A percentile compares a stretch with the other conserved stretches of the same genome.
These are phyloP conservation scores for Aureobasidium sp. DNA, from an alignment of 2,329 filamentous ascomycete genomes.

Conservation along the genomic window DNA sequence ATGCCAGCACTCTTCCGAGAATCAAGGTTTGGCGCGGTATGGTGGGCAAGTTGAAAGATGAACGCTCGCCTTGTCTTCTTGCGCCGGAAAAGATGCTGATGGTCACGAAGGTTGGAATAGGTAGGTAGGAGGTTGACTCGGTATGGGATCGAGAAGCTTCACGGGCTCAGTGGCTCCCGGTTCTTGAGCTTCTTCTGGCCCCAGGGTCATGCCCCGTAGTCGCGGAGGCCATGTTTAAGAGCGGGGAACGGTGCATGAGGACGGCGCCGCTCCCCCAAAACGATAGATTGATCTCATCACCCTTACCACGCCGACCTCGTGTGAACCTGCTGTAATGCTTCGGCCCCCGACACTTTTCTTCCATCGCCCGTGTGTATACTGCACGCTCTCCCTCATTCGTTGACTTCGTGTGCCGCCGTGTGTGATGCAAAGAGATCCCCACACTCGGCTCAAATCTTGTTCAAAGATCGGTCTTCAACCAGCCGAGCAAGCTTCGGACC, in stretches of 20 bases:
- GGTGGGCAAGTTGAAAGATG: background rate
- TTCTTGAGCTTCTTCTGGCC: constrained; percentile 11
- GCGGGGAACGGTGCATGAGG: constrained; percentile 9
- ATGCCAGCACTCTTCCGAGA: constrained; percentile 11
- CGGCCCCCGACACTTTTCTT: background rate
- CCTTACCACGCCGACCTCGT: background rate
- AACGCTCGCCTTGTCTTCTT: background rate
- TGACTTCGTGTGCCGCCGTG: background rate
- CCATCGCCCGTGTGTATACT: background rate
- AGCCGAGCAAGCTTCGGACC: constrained; percentile 9
- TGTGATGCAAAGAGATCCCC: constrained; percentile 1
- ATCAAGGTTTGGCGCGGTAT: background rate
- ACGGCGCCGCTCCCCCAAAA: background rate
- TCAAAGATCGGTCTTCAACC: background rate
- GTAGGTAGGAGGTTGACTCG: background rate
- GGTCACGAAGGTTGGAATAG: background rate
- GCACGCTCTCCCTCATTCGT: background rate
- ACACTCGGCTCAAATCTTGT: constrained; percentile 12
- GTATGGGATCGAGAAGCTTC: background rate
- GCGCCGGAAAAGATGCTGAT: background rate
- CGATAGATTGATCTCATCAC: background rate
- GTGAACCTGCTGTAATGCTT: background rate
- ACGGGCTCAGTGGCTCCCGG: constrained; percentile 7
- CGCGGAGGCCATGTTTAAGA: background rate
- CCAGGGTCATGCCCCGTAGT: constrained; percentile 13